Evolutionary conservation across 768 basidiomycete genomes (phyloP).

Genomic region (Leccinum arenicola): DNA sequence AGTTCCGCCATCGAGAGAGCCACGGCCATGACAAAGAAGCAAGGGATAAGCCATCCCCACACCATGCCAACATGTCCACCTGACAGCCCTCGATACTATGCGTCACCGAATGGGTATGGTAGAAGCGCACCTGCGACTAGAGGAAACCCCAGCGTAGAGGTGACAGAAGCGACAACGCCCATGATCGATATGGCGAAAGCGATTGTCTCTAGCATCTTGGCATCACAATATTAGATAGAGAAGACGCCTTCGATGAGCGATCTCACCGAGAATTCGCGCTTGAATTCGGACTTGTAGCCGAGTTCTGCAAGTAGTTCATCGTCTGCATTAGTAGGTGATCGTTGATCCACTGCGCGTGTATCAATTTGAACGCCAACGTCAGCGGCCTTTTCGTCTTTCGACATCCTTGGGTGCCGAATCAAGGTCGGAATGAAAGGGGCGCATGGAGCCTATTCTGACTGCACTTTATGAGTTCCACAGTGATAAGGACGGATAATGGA

Average conservation of each 20-base stretch:
- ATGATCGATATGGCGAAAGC: conserved; percentile 69
- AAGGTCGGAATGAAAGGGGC: not conserved
- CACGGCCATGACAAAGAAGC: conserved; percentile 62
- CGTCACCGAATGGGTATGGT: not conserved
- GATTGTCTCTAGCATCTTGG: conserved; percentile 52
- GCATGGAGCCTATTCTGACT: not conserved
- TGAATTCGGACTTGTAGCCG: conserved; percentile 72
- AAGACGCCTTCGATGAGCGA: not conserved
- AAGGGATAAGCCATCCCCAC: conserved; percentile 74
- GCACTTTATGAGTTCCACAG: not conserved
- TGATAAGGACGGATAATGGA: not conserved
- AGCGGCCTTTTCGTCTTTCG: conserved; percentile 20
- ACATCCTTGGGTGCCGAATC: conserved; percentile 10
- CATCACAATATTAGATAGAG: not conserved
- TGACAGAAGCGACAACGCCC: conserved; percentile 68
- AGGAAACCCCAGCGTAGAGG: conserved; percentile 63
- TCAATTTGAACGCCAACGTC: conserved; percentile 6
- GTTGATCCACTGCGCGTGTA: conserved; percentile 7
- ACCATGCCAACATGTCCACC: conserved; percentile 78
- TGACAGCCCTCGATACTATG: conserved; percentile 15
- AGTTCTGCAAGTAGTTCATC: conserved; percentile 58
- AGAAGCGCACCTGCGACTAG: conserved; percentile 49
- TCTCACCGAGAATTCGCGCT: conserved; percentile 67
- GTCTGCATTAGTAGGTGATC: conserved; percentile 41
- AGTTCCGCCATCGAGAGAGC: conserved; percentile 72